Percentiles rank a stretch among this genome's conserved stretches.
Conservation (phyloP, 2,329 filamentous ascomycete genomes). For the Cladosporium sp. region DNA sequence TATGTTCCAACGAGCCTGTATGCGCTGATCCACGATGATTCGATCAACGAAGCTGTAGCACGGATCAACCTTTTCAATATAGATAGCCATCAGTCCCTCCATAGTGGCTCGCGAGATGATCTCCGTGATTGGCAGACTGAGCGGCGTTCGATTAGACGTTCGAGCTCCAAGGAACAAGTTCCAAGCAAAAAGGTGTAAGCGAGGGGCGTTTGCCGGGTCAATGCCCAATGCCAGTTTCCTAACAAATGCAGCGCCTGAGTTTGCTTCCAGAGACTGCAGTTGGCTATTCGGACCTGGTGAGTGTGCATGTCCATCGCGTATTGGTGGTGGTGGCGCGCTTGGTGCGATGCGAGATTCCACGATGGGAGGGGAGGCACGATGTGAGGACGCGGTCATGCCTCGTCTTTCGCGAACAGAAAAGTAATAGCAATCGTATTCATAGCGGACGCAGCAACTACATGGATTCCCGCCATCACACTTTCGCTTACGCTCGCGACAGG, state of each 20-base stretch:
- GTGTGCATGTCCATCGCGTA: slow-evolving; percentile 1
- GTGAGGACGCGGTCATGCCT: slow-evolving; percentile 26
- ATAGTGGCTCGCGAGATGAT: slow-evolving; percentile 50
- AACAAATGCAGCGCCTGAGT: slow-evolving; percentile 56
- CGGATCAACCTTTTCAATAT: slow-evolving; percentile 53
- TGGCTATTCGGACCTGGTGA: slow-evolving; percentile 19
- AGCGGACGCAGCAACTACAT: slow-evolving; percentile 52
- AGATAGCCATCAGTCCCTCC: slow-evolving; percentile 44
- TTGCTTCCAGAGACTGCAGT: slow-evolving; percentile 50
- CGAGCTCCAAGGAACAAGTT: slow-evolving; percentile 41
- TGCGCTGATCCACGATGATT: slow-evolving; percentile 34
- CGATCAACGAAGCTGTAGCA: slow-evolving; percentile 50
- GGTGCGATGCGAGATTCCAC: slow-evolving; percentile 1
- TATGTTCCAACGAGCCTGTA: slow-evolving; percentile 38
- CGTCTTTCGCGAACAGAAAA: slow-evolving; percentile 30
- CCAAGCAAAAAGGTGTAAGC: slow-evolving; percentile 56
- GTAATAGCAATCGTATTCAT: slow-evolving; percentile 54
- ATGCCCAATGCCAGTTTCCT: slow-evolving; percentile 51
- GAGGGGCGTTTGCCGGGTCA: slow-evolving; percentile 52
- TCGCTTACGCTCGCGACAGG: slow-evolving; percentile 55
- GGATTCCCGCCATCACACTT: slow-evolving; percentile 55
- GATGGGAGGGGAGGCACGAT: slow-evolving; percentile 23
- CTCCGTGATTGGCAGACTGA: slow-evolving; percentile 41
- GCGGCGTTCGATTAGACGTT: slow-evolving; percentile 13
- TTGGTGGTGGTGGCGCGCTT: slow-evolving; percentile 1